A percentile compares a stretch with the other conserved stretches of the same genome.
Evolutionary conservation across 495 filamentous ascomycete genomes (phyloP).

Genomic region (Lentithecium fluviatile): DNA sequence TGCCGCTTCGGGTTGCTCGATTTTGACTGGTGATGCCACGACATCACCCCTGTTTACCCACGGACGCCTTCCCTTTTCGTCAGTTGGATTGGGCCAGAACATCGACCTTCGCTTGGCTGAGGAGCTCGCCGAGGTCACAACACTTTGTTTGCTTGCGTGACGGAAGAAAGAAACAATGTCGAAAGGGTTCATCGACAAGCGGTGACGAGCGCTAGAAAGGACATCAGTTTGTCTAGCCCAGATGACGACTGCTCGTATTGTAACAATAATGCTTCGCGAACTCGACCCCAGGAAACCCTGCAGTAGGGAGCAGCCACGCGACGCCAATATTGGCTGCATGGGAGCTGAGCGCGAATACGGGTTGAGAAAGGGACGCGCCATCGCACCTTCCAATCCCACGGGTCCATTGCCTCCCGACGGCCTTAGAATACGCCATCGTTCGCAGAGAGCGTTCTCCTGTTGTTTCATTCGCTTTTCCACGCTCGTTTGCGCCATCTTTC

Average conservation of each 20-base stretch:
- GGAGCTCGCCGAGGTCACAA: background rate
- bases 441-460: constrained; percentile 3
- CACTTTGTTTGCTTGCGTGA: background rate
- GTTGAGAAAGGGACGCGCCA: background rate
- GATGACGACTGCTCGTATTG: background rate
- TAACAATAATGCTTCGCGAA: background rate
- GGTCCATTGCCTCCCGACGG: constrained; percentile 3
- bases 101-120: background rate
- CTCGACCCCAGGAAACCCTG: constrained; percentile 1
- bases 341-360: constrained; percentile 30
- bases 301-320: constrained; percentile 11
- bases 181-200: background rate
- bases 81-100: background rate
- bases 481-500: constrained; percentile 11
- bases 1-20: too few species aligned
- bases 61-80: constrained; percentile 3
- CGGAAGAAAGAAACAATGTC: background rate
- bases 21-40: too few species aligned
- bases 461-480: constrained; percentile 15
- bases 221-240: background rate
- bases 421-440: constrained; percentile 23
- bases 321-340: constrained; percentile 20
- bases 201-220: background rate
- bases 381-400: constrained; percentile 25
- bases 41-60: background rate